A percentile compares a stretch with the other conserved stretches of the same genome.
These are phyloP conservation scores for Yamadazyma pseudoaaseri DNA, from an alignment of 1,139 yeast genomes.

Conservation along the genomic window DNA sequence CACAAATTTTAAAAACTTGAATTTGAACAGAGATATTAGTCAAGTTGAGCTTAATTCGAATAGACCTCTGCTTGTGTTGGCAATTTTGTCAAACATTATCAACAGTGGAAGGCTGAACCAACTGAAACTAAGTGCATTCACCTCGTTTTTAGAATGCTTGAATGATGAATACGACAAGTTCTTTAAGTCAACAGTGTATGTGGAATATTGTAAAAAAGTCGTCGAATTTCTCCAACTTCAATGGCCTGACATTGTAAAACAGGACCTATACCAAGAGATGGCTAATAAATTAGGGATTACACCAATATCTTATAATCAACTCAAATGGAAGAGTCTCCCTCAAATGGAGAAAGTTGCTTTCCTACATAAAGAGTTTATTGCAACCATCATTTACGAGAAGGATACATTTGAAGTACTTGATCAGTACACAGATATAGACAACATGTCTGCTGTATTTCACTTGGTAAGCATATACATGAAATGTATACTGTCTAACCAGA, in stretches of 20 bases:
- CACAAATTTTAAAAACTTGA: conserved; percentile 13
- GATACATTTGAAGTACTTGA: conserved; percentile 20
- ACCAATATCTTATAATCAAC: conserved; percentile 23
- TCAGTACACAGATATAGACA: conserved; percentile 22
- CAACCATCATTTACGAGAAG: conserved; percentile 22
- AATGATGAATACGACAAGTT: conserved; percentile 28
- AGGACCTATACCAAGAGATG: conserved; percentile 19
- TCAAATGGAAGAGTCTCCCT: conserved; percentile 26
- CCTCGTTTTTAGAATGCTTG: conserved; percentile 19
- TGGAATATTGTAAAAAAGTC: conserved; percentile 29
- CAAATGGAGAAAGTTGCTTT: conserved; percentile 23
- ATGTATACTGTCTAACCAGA: conserved; percentile 19
- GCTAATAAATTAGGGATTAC: conserved; percentile 32
- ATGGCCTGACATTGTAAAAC: conserved; percentile 17
- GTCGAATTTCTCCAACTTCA: conserved; percentile 25
- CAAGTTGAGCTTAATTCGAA: conserved; percentile 11
- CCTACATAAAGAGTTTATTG: conserved; percentile 27
- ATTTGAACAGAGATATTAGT: conserved; percentile 8
- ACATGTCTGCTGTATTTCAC: conserved; percentile 26
- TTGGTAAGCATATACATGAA: conserved; percentile 30
- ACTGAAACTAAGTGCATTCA: conserved; percentile 7
- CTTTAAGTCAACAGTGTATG: conserved; percentile 23
- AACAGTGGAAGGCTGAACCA: conserved; percentile 4
- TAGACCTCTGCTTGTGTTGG: conserved; percentile 8
- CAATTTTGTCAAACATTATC: conserved; percentile 10